These are phyloP conservation scores for Aspergillus diversus DNA, from an alignment of 495 filamentous ascomycete genomes.

Conservation along the genomic window DNA sequence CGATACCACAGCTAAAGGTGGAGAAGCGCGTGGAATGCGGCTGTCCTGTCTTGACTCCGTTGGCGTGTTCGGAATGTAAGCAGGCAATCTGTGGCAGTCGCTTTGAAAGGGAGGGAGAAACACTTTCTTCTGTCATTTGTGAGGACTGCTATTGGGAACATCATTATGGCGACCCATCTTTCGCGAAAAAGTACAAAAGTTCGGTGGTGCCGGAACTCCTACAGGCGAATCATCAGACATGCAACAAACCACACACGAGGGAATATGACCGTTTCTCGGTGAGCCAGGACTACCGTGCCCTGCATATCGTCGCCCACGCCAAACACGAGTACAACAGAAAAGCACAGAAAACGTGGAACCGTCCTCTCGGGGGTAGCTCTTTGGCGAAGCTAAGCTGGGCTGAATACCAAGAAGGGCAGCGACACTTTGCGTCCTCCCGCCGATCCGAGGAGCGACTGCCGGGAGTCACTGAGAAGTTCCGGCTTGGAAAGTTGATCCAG, in stretches of 20 bases:
- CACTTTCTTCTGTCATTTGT: neutral
- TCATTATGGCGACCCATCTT: slow-evolving; percentile 13
- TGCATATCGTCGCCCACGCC: neutral
- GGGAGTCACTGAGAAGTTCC: neutral
- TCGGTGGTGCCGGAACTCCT: slow-evolving; percentile 21
- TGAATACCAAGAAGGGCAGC: slow-evolving; percentile 10
- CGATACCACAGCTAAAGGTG: neutral
- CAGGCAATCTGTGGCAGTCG: neutral
- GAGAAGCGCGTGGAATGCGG: neutral
- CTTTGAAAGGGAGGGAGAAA: neutral
- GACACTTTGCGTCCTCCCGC: slow-evolving; percentile 28
- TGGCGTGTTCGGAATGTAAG: neutral
- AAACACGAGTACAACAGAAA: neutral
- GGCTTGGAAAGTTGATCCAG: slow-evolving; percentile 17
- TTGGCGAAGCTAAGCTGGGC: neutral
- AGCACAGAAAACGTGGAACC: neutral
- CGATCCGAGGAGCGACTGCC: slow-evolving; percentile 23
- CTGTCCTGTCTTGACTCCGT: neutral
- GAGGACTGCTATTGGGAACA: slow-evolving; percentile 24
- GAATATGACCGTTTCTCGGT: neutral
- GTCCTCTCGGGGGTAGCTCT: no score
- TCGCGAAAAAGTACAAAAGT: slow-evolving; percentile 35
- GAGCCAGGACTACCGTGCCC: neutral
- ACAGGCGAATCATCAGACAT: neutral
- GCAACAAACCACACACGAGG: neutral